Base-by-base conservation (phyloP, 345 rosid genomes). In the Durio zibethinus region DNA sequence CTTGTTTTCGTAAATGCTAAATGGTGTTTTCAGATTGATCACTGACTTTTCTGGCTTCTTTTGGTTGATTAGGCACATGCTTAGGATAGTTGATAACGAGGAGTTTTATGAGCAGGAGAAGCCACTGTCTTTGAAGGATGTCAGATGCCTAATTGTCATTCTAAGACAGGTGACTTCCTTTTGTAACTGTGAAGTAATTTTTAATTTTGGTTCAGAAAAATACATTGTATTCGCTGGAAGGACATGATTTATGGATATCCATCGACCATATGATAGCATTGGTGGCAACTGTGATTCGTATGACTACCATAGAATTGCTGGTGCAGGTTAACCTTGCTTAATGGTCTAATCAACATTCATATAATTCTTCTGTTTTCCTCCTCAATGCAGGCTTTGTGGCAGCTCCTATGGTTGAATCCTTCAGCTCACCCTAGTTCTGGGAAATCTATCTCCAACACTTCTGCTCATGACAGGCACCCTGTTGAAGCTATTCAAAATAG, bases 71-170 rank as follows among this genome's bases (percentile, higher is more conserved):
- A 97, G 99, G 97, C 97, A 92, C 85, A 91, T 97, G 99, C 99
- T 97, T 82, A 94, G 75, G 87, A 87, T 94, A 80, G 94, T 91
- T 66, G 98, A 94, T 80, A 97, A 92, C 79, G 99, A 94, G 82
- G 99, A 94, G 86, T 97, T 97, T 77, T 97, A 97, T 77, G 98
- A 97, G 82, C 90, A 89, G 82, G 97, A 92, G 87, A 97, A 90
- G 84, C 98, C 97, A 72, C 82, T 97, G 66, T 87, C 95, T 8
- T 82, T 97, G 82, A 86, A 86, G 82, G 99, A 97, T 86, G 86
- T 89, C 59, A 84, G 90, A 80, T 84, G 84, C 84, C 86, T 94
- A 60, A 83, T 97, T 83, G 78, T 92, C 67, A 92, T 97, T 72
- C 80, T 97, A 85, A 90, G 93, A 90, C 95, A 92, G 91, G 99